A percentile compares a stretch with the other conserved stretches of the same genome.
phyloP scores from a whole-genome alignment of 1,139 yeast species.

The Arxiozyma slooffiae region DNA sequence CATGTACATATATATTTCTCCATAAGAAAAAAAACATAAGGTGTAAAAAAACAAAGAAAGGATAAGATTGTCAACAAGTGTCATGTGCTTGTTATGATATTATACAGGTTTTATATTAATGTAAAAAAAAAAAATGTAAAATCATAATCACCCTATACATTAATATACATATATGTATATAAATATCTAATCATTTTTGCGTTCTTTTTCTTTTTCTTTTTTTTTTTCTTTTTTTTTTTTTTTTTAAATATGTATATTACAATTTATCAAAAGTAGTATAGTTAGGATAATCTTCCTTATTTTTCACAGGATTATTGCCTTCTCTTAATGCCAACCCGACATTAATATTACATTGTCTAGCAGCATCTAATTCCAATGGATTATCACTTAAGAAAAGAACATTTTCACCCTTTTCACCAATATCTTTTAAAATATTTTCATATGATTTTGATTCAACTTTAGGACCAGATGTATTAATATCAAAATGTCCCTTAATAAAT shows the following conservation, averaged over 20 bases:
- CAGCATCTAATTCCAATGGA: slow-evolving; percentile 60
- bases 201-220: too few relatives aligned
- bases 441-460: slow-evolving; percentile 56
- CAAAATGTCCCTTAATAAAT: slow-evolving; percentile 60
- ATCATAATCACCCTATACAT: too few relatives aligned
- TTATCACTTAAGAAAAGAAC: slow-evolving; percentile 72
- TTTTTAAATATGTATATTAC: not conserved
- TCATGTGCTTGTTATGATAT: not conserved
- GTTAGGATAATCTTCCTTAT: slow-evolving; percentile 13
- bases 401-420: slow-evolving; percentile 31
- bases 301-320: slow-evolving; percentile 54
- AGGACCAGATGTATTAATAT: slow-evolving; percentile 74
- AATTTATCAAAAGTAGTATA: slow-evolving; percentile 8
- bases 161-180: not conserved
- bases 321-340: slow-evolving; percentile 58
- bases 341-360: slow-evolving; percentile 53
- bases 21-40: too few relatives aligned
- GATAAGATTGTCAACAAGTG: not conserved
- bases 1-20: not conserved
- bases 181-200: too few relatives aligned
- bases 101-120: too few relatives aligned
- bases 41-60: not conserved
- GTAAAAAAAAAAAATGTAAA: too few relatives aligned
- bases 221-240: too few relatives aligned
- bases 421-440: slow-evolving; percentile 41